Evolutionary conservation across 1,284 basidiomycete species (phyloP).

Genomic region (Chondrostereum purpureum): DNA sequence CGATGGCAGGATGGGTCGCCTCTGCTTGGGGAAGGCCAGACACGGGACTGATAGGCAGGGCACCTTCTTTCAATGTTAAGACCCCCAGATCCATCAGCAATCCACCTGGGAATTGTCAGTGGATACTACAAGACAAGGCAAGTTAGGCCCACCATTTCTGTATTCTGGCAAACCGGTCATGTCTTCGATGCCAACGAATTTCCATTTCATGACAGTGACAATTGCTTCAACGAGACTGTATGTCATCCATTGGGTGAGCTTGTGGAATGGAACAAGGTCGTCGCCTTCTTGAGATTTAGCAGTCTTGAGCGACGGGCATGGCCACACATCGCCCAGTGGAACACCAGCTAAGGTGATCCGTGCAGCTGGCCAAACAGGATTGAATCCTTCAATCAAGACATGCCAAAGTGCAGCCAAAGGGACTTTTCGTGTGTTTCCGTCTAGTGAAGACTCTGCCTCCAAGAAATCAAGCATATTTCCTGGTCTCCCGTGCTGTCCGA

Average conservation of each 20-base stretch:
- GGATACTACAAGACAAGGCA: not conserved
- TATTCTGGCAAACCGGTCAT: conserved; percentile 88
- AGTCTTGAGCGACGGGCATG: conserved; percentile 51
- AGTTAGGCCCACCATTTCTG: conserved; percentile 61
- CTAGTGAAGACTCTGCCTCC: conserved; percentile 40
- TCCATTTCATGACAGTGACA: conserved; percentile 72
- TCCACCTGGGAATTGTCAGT: conserved; percentile 50
- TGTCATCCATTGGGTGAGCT: conserved; percentile 89
- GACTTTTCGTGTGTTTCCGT: conserved; percentile 36
- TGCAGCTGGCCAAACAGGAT: conserved; percentile 85
- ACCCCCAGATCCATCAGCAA: conserved; percentile 83
- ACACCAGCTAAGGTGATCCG: conserved; percentile 61
- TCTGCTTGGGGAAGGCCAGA: conserved; percentile 56
- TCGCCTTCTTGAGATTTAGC: conserved; percentile 42
- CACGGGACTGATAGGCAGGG: conserved; percentile 38
- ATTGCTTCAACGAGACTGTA: conserved; percentile 85
- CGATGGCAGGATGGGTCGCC: conserved; percentile 81
- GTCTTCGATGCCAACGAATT: conserved; percentile 65
- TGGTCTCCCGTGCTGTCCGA: conserved; percentile 67
- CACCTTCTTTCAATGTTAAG: conserved; percentile 51
- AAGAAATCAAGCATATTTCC: conserved; percentile 87
- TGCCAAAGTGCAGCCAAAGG: conserved; percentile 75
- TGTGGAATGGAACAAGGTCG: conserved; percentile 89
- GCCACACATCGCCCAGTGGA: conserved; percentile 88
- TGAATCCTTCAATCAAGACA: conserved; percentile 76